These are phyloP conservation scores for Mycena citricolor DNA, from an alignment of 1,284 basidiomycete genomes.

Conservation along the genomic window DNA sequence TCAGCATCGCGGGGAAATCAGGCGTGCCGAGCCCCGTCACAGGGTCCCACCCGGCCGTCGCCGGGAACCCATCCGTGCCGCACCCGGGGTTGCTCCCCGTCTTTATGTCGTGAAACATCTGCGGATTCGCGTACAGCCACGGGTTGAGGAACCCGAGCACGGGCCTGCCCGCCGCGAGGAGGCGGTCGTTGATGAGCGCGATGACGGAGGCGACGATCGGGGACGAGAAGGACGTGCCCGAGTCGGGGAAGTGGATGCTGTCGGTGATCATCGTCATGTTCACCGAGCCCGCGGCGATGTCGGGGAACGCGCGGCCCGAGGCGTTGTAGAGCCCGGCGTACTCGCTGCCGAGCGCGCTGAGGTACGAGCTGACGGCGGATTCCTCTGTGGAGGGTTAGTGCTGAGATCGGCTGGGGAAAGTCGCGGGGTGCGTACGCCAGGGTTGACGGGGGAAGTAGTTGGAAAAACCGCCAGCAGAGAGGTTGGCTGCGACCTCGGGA, in stretches of 20 bases:
- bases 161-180: slow-evolving; percentile 1
- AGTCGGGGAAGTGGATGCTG: background rate
- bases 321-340: slow-evolving; percentile 29
- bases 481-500: background rate
- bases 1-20: slow-evolving; percentile 8
- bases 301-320: background rate
- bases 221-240: background rate
- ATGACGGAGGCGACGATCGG: background rate
- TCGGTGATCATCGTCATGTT: background rate
- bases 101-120: background rate
- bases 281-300: slow-evolving; percentile 28
- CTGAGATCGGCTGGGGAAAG: background rate
- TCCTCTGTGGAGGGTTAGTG: slow-evolving; percentile 11
- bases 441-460: background rate
- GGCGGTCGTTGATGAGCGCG: slow-evolving; percentile 1
- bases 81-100: background rate
- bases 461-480: slow-evolving; percentile 7
- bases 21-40: slow-evolving; percentile 10
- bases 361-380: slow-evolving; percentile 9
- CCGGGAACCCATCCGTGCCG: background rate
- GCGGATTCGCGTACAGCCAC: background rate
- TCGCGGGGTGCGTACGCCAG: background rate
- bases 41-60: slow-evolving; percentile 1
- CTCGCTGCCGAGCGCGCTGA: slow-evolving; percentile 13
- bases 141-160: background rate